These are phyloP conservation scores for Cercophora samala DNA, from an alignment of 495 filamentous ascomycete genomes.

Conservation along the genomic window DNA sequence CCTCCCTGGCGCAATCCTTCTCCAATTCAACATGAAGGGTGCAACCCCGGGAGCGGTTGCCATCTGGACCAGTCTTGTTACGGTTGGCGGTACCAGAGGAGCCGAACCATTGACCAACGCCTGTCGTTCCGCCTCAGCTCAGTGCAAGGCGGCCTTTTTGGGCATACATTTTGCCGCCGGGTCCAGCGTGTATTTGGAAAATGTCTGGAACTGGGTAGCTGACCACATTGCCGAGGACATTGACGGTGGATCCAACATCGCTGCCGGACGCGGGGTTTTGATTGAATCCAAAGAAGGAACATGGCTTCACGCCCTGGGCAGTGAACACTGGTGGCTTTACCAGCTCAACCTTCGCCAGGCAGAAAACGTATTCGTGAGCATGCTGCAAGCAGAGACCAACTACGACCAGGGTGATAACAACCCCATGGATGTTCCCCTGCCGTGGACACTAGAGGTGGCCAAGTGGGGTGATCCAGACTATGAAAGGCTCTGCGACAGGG, in stretches of 20 bases:
- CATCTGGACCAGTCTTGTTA: slow-evolving; percentile 59
- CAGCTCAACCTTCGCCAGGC: slow-evolving; percentile 73
- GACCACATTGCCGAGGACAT: slow-evolving; percentile 68
- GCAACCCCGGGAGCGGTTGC: slow-evolving; percentile 53
- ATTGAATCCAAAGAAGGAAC: slow-evolving; percentile 57
- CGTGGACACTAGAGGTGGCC: slow-evolving; percentile 47
- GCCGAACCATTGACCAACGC: slow-evolving; percentile 37
- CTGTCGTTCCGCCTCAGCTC: slow-evolving; percentile 40
- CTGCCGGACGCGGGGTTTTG: slow-evolving; percentile 49
- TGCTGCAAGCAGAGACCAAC: slow-evolving; percentile 87
- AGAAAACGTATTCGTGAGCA: slow-evolving; percentile 68
- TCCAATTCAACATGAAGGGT: slow-evolving; percentile 60
- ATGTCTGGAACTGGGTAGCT: slow-evolving; percentile 68
- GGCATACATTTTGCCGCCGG: slow-evolving; percentile 60
- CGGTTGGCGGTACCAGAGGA: slow-evolving; percentile 57
- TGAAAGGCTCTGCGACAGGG: slow-evolving; percentile 35
- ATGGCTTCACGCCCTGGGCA: slow-evolving; percentile 65
- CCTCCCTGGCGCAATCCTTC: slow-evolving; percentile 46
- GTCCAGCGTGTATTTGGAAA: slow-evolving; percentile 62
- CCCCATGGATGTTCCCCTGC: slow-evolving; percentile 39
- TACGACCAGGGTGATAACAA: slow-evolving; percentile 83
- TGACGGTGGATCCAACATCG: slow-evolving; percentile 42
- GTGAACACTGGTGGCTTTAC: slow-evolving; percentile 73
- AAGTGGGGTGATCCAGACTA: slow-evolving; percentile 56
- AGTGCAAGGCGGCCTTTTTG: slow-evolving; percentile 66